Percentiles rank a stretch among this genome's conserved stretches.
Evolutionary conservation across 768 basidiomycete species (phyloP).

Genomic region (Pleurotus djamor): DNA sequence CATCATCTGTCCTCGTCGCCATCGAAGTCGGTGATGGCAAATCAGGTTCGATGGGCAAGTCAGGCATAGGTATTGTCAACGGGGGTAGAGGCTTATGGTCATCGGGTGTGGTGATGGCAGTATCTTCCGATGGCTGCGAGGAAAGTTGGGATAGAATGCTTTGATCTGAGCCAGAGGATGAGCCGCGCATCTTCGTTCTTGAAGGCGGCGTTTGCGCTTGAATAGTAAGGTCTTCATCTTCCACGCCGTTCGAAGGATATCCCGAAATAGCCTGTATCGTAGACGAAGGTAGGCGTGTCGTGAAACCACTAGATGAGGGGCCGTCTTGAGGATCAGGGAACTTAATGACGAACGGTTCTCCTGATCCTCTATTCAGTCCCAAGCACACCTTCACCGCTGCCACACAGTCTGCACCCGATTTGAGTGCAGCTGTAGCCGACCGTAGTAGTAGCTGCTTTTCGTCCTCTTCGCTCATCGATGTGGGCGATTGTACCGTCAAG

Average conservation of each 20-base stretch:
- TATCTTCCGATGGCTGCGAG: constrained; percentile 44
- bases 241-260: constrained; percentile 31
- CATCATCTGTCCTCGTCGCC: constrained; percentile 45
- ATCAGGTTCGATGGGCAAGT: constrained; percentile 35
- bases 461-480: constrained; percentile 68
- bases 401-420: constrained; percentile 87
- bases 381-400: constrained; percentile 83
- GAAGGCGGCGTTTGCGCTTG: constrained; percentile 41
- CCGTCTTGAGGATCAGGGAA: constrained; percentile 52
- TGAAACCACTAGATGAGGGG: constrained; percentile 43
- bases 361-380: constrained; percentile 45
- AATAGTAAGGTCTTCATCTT: constrained; percentile 64
- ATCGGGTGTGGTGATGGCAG: constrained; percentile 47
- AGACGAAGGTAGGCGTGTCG: constrained; percentile 33
- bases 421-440: constrained; percentile 85
- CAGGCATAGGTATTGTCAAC: constrained; percentile 22
- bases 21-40: constrained; percentile 53
- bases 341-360: constrained; percentile 66
- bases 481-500: constrained; percentile 53
- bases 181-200: constrained; percentile 26
- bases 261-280: constrained; percentile 31
- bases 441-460: constrained; percentile 77
- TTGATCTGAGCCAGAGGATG: constrained; percentile 49
- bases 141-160: constrained; percentile 48
- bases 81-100: constrained; percentile 33